Evolutionary conservation across 257 asterid genomes (phyloP), one percentile per base, ranked within the genome.

Genomic region (Fraxinus pennsylvanica): DNA sequence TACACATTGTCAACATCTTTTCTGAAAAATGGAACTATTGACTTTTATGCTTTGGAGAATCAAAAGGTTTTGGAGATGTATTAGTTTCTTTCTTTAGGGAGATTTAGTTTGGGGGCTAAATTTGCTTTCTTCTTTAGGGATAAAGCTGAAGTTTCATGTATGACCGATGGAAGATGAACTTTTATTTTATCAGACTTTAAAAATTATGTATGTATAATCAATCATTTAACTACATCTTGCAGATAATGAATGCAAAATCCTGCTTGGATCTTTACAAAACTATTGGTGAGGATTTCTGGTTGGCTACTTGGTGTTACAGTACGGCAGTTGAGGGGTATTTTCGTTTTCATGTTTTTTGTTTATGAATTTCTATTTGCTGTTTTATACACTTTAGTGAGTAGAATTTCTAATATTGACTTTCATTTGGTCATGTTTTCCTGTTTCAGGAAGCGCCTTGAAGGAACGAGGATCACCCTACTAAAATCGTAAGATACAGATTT

Each of bases 201-300:
- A 63, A 12, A 27, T 63, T 63, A 12, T 5, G 32, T 4, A 22
- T 4, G 15, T 10, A 63, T 25, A 25, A 63, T 72, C 57, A 61
- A 61, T 66, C 74, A 76, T 73, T 85, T 74, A 63, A 72, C 35
- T 79, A 54, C 61, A 65, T 79, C 67, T 81, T 88, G 88, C 89
- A 95, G 99, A 81, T 95, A 86, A 78, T 82, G 89, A 90, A 87
- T 65, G 98, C 98, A 67, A 89, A 91, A 70, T 95, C 99, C 76
- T 89, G 97, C 86, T 85, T 89, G 10, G 98, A 93, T 86, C 97
- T 95, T 84, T 83, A 95, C 82, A 83, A 78, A 84, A 86, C 87
- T 78, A 85, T 95, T 72, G 98, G 99, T 29, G 86, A 93, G 83
- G 98, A 93, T 82, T 95, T 95, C 90, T 95, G 99, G 99, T 80